A percentile compares a stretch with the other conserved stretches of the same genome.
phyloP scores from a whole-genome alignment of 169 alveolate genomes.

The Cryptosporidium canis region DNA sequence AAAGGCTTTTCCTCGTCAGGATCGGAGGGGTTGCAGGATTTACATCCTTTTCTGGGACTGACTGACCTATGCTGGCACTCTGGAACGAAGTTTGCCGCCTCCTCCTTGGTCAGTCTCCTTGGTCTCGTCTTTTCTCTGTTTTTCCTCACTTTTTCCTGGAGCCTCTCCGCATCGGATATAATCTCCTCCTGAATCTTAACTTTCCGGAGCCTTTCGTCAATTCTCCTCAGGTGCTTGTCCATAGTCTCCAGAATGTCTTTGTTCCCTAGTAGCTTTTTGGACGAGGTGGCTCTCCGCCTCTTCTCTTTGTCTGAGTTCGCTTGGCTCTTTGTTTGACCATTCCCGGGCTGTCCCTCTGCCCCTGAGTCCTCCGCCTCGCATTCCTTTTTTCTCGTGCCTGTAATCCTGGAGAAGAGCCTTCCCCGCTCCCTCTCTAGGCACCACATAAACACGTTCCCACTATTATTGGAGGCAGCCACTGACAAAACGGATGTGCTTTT shows the following conservation, averaged over 20 bases:
- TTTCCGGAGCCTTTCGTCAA: conserved; percentile 39
- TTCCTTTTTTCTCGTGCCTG: background rate
- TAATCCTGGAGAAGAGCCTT: background rate
- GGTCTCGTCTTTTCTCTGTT: background rate
- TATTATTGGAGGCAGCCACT: conserved; percentile 25
- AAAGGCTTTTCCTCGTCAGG: conserved; percentile 6
- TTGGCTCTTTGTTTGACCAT: background rate
- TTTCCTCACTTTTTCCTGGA: background rate
- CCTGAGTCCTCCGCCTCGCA: background rate
- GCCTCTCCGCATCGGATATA: conserved; percentile 30
- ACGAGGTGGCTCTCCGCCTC: background rate
- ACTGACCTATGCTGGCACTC: conserved; percentile 29
- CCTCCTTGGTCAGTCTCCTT: background rate
- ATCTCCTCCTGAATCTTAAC: conserved; percentile 48
- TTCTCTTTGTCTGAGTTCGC: background rate
- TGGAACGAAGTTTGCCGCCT: conserved; percentile 12
- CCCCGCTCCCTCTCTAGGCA: conserved; percentile 3
- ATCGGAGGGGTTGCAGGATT: conserved; percentile 8
- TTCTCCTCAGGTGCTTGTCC: conserved; percentile 56
- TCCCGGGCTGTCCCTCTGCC: background rate
- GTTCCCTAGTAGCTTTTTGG: background rate
- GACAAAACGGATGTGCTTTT: background rate
- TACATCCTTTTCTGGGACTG: conserved; percentile 67
- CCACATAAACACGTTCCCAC: conserved; percentile 54
- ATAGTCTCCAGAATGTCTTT: conserved; percentile 13